phyloP scores from a whole-genome alignment of 202 grass and related monocot genomes.

The Setaria viridis region DNA sequence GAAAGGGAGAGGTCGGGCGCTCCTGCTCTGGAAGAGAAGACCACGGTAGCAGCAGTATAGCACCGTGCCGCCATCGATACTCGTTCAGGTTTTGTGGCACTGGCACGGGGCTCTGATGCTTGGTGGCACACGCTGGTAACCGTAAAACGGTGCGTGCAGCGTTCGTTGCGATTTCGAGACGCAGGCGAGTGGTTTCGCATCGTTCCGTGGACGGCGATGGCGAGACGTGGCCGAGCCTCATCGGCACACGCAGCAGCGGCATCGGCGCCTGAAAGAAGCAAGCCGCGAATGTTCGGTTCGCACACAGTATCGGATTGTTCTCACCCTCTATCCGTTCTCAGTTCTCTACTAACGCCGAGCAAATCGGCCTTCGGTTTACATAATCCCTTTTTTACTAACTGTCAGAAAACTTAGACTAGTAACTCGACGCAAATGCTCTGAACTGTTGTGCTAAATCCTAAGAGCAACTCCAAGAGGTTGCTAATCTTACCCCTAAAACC shows the following conservation, averaged over 20 bases:
- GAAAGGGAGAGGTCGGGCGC: not conserved
- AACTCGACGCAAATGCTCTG: too few relatives aligned
- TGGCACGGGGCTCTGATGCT: not conserved
- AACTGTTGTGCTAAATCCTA: too few relatives aligned
- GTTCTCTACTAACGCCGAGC: too few relatives aligned
- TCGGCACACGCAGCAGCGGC: conserved; percentile 1
- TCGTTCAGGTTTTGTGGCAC: not conserved
- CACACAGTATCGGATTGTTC: too few relatives aligned
- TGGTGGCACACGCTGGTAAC: not conserved
- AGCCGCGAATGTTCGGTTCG: not conserved
- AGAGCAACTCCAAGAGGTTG: too few relatives aligned
- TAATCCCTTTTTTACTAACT: too few relatives aligned
- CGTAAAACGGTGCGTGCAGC: not conserved
- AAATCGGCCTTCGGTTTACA: too few relatives aligned
- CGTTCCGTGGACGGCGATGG: conserved; percentile 31
- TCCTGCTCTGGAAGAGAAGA: conserved; percentile 6
- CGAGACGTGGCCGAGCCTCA: conserved; percentile 32
- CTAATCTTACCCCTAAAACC: too few relatives aligned
- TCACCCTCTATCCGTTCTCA: too few relatives aligned
- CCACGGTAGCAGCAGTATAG: conserved; percentile 16
- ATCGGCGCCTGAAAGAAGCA: not conserved
- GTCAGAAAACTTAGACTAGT: too few relatives aligned
- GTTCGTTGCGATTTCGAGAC: too few relatives aligned
- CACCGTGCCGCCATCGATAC: conserved; percentile 23
- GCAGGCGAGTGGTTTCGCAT: not conserved